Conservation (phyloP, 495 filamentous ascomycete genomes). For the Trichocladium antarcticum region DNA sequence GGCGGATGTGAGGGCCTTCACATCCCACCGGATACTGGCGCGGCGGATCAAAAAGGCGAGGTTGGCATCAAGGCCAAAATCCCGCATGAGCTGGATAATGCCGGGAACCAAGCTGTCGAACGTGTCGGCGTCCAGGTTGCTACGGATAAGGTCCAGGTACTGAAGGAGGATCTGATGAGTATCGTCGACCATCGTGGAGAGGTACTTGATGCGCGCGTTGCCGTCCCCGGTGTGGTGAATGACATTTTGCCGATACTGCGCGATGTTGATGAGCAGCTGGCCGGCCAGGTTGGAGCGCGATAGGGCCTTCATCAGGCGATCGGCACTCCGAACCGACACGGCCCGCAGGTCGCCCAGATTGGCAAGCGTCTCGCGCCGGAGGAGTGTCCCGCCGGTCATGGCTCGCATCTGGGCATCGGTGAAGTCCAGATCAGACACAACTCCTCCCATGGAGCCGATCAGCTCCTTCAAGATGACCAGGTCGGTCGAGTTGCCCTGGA, state of each 20-base stretch:
- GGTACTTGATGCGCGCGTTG: slow-evolving; percentile 64
- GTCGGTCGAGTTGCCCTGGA: slow-evolving; percentile 68
- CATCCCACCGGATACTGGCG: slow-evolving; percentile 47
- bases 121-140: slow-evolving; percentile 60
- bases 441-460: slow-evolving; percentile 82
- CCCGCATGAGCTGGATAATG: slow-evolving; percentile 56
- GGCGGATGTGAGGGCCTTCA: slow-evolving; percentile 15
- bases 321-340: slow-evolving; percentile 49
- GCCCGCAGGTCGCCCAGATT: slow-evolving; percentile 69
- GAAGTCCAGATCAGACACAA: slow-evolving; percentile 71
- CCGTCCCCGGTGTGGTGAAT: slow-evolving; percentile 57
- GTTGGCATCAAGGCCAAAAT: slow-evolving; percentile 70
- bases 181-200: slow-evolving; percentile 80
- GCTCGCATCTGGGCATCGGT: slow-evolving; percentile 76
- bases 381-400: slow-evolving; percentile 71
- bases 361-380: slow-evolving; percentile 67
- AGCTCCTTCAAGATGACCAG: slow-evolving; percentile 81
- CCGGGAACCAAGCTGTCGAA: slow-evolving; percentile 77
- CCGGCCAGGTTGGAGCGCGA: slow-evolving; percentile 60
- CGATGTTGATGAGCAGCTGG: slow-evolving; percentile 75
- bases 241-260: slow-evolving; percentile 73
- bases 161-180: slow-evolving; percentile 74
- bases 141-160: slow-evolving; percentile 79
- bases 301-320: slow-evolving; percentile 66
- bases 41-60: slow-evolving; percentile 84